phyloP scores from a whole-genome alignment of 2,329 filamentous ascomycete species.

The Talaromyces verruculosus region DNA sequence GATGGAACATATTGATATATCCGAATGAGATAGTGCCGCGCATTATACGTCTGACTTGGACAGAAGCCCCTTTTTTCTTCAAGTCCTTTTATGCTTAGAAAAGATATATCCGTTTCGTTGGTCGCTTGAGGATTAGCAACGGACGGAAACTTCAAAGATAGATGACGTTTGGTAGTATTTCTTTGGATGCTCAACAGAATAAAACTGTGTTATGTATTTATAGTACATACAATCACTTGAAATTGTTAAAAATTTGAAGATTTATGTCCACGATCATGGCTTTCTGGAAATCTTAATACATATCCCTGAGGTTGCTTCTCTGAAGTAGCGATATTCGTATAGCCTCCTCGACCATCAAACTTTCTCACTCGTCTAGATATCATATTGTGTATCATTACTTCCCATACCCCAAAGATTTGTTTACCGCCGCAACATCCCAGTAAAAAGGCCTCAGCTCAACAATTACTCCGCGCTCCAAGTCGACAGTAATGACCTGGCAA shows the following conservation, averaged over 20 bases:
- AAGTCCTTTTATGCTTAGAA: too few species aligned
- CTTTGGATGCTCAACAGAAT: not conserved
- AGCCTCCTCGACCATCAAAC: not conserved
- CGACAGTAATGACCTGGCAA: conserved; percentile 35
- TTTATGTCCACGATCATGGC: too few species aligned
- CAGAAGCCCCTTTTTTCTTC: too few species aligned
- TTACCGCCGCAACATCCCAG: not conserved
- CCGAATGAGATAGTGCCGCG: not conserved
- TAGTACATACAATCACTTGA: not conserved
- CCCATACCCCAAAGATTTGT: not conserved
- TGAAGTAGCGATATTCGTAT: not conserved
- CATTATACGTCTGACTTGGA: not conserved
- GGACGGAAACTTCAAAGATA: not conserved
- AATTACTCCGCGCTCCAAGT: conserved; percentile 35
- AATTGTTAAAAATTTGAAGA: too few species aligned
- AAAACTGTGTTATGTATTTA: not conserved
- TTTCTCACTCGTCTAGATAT: not conserved
- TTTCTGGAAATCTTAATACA: not conserved
- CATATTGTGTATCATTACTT: not conserved
- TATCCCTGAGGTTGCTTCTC: not conserved
- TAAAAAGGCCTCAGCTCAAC: conserved; percentile 37
- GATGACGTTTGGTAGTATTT: not conserved
- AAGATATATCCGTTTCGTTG: too few species aligned
- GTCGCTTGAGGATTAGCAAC: too few species aligned
- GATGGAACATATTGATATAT: not conserved